Evolutionary conservation across 2,329 filamentous ascomycete genomes (phyloP).

Genomic region (Zymoseptoria pseudotritici): DNA sequence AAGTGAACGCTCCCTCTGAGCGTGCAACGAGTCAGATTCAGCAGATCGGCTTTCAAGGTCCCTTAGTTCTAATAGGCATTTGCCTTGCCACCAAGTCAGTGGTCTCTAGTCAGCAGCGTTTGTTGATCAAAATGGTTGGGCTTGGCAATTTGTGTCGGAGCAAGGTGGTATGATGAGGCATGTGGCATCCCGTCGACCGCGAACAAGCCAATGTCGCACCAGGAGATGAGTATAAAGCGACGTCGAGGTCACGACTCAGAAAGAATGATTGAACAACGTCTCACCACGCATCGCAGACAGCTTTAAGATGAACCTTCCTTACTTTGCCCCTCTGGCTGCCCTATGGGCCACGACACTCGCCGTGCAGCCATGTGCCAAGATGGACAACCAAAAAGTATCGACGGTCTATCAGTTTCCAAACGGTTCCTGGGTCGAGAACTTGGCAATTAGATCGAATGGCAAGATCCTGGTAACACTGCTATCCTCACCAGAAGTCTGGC

Average conservation of each 20-base stretch:
- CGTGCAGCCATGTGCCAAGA: background rate
- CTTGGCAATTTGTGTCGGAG: background rate
- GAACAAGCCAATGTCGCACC: background rate
- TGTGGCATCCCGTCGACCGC: background rate
- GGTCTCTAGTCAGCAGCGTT: background rate
- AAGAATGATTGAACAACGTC: no score
- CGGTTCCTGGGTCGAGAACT: constrained; percentile 30
- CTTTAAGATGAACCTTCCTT: background rate
- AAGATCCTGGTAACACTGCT: constrained; percentile 29
- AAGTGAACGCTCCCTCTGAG: no score
- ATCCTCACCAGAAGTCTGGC: constrained; percentile 12
- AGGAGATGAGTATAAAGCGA: background rate
- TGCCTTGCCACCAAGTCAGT: background rate
- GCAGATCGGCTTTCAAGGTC: no score
- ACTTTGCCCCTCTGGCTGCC: background rate
- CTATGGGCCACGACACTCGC: background rate
- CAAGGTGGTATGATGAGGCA: background rate
- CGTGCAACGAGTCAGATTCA: no score
- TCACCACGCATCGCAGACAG: background rate
- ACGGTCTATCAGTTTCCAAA: constrained; percentile 21
- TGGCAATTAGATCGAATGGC: constrained; percentile 28
- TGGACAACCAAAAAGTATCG: background rate
- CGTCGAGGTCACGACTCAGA: background rate
- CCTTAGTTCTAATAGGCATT: background rate
- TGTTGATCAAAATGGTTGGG: background rate